These are phyloP conservation scores for Penicillium occitanis DNA, from an alignment of 2,329 filamentous ascomycete species.

Conservation along the genomic window DNA sequence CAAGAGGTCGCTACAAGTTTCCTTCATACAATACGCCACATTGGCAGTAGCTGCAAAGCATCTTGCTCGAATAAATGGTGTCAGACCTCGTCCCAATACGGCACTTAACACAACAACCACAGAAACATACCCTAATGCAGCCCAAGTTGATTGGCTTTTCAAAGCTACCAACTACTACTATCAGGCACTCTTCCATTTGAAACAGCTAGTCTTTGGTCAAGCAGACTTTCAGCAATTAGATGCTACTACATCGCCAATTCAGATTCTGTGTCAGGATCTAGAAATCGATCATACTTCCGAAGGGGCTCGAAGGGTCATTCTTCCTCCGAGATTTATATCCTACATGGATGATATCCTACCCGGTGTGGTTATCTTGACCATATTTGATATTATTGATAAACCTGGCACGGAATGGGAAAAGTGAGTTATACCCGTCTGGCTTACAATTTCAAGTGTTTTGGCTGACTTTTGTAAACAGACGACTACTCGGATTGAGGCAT, in stretches of 20 bases:
- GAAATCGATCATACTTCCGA: constrained; percentile 29
- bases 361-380: constrained; percentile 60
- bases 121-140: constrained; percentile 52
- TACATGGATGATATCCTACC: constrained; percentile 60
- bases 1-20: constrained; percentile 37
- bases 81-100: constrained; percentile 28
- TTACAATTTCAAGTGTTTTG: neutral
- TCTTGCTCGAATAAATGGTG: constrained; percentile 35
- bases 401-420: constrained; percentile 59
- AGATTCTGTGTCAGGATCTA: constrained; percentile 31
- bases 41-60: constrained; percentile 44
- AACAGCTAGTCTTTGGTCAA: constrained; percentile 37
- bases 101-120: constrained; percentile 48
- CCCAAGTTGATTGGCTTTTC: constrained; percentile 58
- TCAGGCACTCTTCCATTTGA: constrained; percentile 54
- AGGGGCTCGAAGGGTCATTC: constrained; percentile 32
- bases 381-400: constrained; percentile 64
- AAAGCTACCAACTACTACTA: constrained; percentile 63
- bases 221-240: constrained; percentile 32
- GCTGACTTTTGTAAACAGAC: constrained; percentile 35
- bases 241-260: constrained; percentile 33
- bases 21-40: constrained; percentile 38
- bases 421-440: constrained; percentile 27
- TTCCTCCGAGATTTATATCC: constrained; percentile 33
- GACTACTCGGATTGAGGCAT: constrained; percentile 60